Evolutionary conservation across 2,329 filamentous ascomycete genomes (phyloP).

Genomic region (Colletotrichum cordylinicola): DNA sequence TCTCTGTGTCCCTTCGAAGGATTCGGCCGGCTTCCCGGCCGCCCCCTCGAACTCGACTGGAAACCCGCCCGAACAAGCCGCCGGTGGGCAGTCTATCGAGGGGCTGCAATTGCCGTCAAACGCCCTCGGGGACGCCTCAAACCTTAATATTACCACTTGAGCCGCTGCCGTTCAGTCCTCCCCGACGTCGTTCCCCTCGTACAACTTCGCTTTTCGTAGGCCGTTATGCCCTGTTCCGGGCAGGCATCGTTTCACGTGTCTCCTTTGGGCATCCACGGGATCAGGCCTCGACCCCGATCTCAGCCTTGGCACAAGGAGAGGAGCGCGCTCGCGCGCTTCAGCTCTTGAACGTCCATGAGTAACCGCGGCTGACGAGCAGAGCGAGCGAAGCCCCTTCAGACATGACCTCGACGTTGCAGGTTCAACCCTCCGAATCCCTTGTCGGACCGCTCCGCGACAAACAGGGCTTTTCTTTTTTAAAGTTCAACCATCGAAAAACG

Average conservation of each 20-base stretch:
- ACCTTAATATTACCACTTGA: neutral
- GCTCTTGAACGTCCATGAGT: neutral
- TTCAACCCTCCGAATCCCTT: neutral
- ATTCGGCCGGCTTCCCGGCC: neutral
- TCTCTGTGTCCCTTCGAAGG: neutral
- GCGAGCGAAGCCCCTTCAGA: neutral
- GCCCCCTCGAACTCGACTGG: neutral
- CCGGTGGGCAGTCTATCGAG: neutral
- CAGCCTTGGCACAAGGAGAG: neutral
- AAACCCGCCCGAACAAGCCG: neutral
- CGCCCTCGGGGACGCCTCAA: neutral
- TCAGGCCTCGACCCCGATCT: neutral
- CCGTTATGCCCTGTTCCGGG: neutral
- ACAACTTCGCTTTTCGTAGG: neutral
- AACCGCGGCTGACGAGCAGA: neutral
- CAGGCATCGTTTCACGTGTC: slow-evolving; percentile 7
- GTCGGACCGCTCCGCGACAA: slow-evolving; percentile 6
- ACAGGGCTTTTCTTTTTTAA: neutral
- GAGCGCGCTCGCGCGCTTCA: neutral
- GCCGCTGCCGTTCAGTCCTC: neutral
- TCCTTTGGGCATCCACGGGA: neutral
- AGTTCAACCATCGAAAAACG: neutral
- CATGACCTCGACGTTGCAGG: neutral
- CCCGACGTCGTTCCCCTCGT: neutral
- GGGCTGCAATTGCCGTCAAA: neutral